Evolutionary conservation across 768 basidiomycete genomes (phyloP), one percentile per base, ranked within the genome.

Genomic region (Terana coerulea): DNA sequence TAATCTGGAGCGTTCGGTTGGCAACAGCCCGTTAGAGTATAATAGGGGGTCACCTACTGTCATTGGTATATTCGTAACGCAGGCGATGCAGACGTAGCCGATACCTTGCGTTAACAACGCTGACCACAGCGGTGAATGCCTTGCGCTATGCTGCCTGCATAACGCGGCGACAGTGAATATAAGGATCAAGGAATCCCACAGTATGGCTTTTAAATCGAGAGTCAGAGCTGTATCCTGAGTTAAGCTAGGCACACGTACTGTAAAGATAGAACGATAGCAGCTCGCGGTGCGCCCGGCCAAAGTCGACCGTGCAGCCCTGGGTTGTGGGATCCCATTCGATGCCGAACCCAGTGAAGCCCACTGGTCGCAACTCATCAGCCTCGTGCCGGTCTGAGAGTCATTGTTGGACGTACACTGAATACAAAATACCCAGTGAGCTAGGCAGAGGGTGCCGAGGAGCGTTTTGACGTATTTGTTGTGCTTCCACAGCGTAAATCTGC

Each of bases 21-120:
- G 25, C 17, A 24, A 14, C 36, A 11, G 21, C 34, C n/a, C 19
- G n/a, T n/a, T n/a, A n/a, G n/a, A n/a, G n/a, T n/a, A n/a, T n/a
- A n/a, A n/a, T 15, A 53, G n/a, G 28, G 34, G 19, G n/a, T 11
- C 10, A 49, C 48, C 9, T 44, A 55, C 53, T 22, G 40, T 33
- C 42, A 55, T 37, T 2, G 53, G 53, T 9, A 55, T 43, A 33
- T 43, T 43, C 4, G 48, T 46, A 5, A 55, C 8, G 33, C 15
- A 34, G 2, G 53, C 46, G 19, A 51, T 25, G 12, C 29, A 3
- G 7, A 44, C 33, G 28, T 55, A 55, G 2, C 7, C 22, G 15
- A 55, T 34, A 4, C 53, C 53, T 44, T 55, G 53, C 12, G 41
- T 45, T 12, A 45, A 21, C 10, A 55, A 24, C 28, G 26, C 19